These are phyloP conservation scores for Podospora didyma DNA, from an alignment of 495 filamentous ascomycete species.

Conservation along the genomic window DNA sequence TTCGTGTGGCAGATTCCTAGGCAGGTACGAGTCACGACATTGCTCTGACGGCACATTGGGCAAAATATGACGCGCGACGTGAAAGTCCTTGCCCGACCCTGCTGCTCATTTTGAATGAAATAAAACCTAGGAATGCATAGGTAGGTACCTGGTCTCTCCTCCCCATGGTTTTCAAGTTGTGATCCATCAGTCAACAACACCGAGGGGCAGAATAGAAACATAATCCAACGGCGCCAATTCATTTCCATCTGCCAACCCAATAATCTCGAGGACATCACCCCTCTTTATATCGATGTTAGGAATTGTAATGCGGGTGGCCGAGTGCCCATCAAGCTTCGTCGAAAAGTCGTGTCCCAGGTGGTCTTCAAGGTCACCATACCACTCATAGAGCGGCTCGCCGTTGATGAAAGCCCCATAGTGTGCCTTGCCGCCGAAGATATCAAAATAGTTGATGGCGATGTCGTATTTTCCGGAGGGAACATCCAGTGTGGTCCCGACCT, in stretches of 20 bases:
- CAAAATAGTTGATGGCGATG: constrained; percentile 63
- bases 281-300: constrained; percentile 43
- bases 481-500: constrained; percentile 41
- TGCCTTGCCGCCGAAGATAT: constrained; percentile 52
- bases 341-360: constrained; percentile 53
- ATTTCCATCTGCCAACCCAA: constrained; percentile 53
- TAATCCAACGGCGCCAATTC: constrained; percentile 67
- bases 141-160: too few relatives aligned
- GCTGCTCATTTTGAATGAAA: too few relatives aligned
- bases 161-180: too few relatives aligned
- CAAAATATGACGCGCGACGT: too few relatives aligned
- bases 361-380: constrained; percentile 56
- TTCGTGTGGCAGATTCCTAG: too few relatives aligned
- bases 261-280: constrained; percentile 57
- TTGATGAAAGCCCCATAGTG: constrained; percentile 52
- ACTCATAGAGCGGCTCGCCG: constrained; percentile 46
- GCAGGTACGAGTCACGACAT: too few relatives aligned
- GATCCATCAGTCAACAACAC: constrained; percentile 56
- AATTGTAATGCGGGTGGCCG: constrained; percentile 60
- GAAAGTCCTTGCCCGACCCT: too few relatives aligned
- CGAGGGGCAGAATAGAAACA: constrained; percentile 55
- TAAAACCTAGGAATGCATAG: too few relatives aligned
- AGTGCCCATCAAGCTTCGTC: constrained; percentile 58
- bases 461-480: constrained; percentile 54
- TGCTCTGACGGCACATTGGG: too few relatives aligned